Evolutionary conservation across 768 basidiomycete genomes (phyloP).

Genomic region (Pisolithus sp.): DNA sequence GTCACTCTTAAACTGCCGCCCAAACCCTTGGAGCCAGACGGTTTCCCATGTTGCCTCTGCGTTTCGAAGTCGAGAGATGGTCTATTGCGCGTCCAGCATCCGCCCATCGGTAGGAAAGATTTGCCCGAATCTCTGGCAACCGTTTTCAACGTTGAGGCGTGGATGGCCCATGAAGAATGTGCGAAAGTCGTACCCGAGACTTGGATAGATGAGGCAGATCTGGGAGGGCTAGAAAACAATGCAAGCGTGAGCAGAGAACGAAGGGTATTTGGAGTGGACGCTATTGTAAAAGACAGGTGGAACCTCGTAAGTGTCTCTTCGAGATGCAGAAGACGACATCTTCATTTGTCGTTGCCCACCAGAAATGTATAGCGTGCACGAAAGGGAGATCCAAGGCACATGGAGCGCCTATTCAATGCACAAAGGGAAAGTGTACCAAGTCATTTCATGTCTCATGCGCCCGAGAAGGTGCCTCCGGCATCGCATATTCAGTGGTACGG

Average conservation of each 20-base stretch:
- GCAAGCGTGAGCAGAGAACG: conserved; percentile 35
- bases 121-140: conserved; percentile 33
- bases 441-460: conserved; percentile 95
- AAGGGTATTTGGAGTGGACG: conserved; percentile 79
- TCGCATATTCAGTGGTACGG: conserved; percentile 54
- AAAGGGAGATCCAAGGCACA: conserved; percentile 60
- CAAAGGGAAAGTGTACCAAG: conserved; percentile 88
- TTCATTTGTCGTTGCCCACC: not conserved
- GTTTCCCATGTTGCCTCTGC: conserved; percentile 66
- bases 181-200: conserved; percentile 84
- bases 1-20: conserved; percentile 67
- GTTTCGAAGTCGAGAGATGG: conserved; percentile 46
- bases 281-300: conserved; percentile 90
- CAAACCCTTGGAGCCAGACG: conserved; percentile 46
- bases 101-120: conserved; percentile 52
- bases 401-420: conserved; percentile 86
- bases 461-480: conserved; percentile 40
- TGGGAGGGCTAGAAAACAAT: conserved; percentile 14
- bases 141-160: conserved; percentile 30
- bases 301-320: conserved; percentile 56
- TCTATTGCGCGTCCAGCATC: conserved; percentile 62
- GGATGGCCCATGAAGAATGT: conserved; percentile 79
- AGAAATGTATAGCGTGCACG: conserved; percentile 92
- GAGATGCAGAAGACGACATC: not conserved
- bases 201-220: conserved; percentile 67